Percentiles rank a stretch among this genome's conserved stretches.
Conservation (phyloP, 345 rosid genomes). For the Salix arbutifolia region DNA sequence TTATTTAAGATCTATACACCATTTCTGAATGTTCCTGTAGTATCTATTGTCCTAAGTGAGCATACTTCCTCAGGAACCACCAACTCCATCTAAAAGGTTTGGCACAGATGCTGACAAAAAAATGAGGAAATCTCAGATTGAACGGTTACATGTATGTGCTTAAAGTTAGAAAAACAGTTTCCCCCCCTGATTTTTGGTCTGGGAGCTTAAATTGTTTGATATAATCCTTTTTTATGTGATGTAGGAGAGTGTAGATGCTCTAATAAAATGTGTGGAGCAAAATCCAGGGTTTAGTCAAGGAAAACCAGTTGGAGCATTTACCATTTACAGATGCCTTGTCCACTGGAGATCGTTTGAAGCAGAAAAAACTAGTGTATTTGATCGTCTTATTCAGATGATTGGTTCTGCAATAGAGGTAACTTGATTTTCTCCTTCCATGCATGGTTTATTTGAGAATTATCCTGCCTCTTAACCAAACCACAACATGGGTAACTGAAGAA, state of each 20-base stretch:
- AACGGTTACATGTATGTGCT: constrained; percentile 68
- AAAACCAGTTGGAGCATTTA: constrained; percentile 89
- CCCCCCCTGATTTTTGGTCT: not conserved
- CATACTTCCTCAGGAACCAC: constrained; percentile 48
- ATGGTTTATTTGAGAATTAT: not conserved
- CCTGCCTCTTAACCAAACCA: not conserved
- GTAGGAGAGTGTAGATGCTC: constrained; percentile 85
- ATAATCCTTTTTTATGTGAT: constrained; percentile 17
- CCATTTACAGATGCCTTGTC: constrained; percentile 90
- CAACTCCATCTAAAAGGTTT: constrained; percentile 52
- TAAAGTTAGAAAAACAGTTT: not conserved
- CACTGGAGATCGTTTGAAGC: constrained; percentile 99
- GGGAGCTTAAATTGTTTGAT: constrained; percentile 11
- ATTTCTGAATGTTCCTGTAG: not conserved
- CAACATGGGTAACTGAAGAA: not conserved
- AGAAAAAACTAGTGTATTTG: constrained; percentile 88
- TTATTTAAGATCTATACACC: not conserved
- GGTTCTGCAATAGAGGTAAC: constrained; percentile 95
- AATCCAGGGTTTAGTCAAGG: constrained; percentile 76
- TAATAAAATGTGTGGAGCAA: constrained; percentile 59
- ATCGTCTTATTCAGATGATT: constrained; percentile 89
- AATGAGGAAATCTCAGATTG: constrained; percentile 57
- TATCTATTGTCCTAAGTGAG: not conserved
- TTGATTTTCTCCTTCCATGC: constrained; percentile 5
- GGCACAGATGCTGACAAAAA: constrained; percentile 65